Percentiles rank a stretch among this genome's conserved stretches.
These are phyloP conservation scores for Pythium brassicae DNA, from an alignment of 352 stramenopile species.

Conservation along the genomic window DNA sequence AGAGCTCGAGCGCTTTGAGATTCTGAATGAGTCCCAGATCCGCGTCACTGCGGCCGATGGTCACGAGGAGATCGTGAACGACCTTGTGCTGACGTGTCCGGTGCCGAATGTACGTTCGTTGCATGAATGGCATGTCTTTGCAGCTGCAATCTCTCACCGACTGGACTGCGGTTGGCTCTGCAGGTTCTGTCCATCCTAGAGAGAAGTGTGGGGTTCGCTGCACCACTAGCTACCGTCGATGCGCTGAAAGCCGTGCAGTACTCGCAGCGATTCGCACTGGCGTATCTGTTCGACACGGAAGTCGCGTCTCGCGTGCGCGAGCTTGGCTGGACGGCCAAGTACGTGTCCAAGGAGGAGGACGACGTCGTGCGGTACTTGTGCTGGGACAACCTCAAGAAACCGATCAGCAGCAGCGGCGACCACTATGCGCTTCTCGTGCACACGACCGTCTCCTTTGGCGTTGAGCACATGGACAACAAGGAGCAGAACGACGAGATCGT, in stretches of 20 bases:
- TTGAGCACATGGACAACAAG: conserved; percentile 53
- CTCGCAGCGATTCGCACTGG: conserved; percentile 66
- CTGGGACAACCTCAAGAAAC: conserved; percentile 74
- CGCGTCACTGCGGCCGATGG: conserved; percentile 37
- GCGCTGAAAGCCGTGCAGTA: conserved; percentile 50
- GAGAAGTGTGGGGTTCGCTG: conserved; percentile 36
- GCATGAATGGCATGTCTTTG: not conserved
- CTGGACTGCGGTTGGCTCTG: not conserved
- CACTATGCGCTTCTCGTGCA: conserved; percentile 49
- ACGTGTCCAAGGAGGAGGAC: conserved; percentile 45
- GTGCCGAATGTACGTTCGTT: conserved; percentile 35
- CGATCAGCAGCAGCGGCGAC: conserved; percentile 2
- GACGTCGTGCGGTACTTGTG: conserved; percentile 71
- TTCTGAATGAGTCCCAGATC: conserved; percentile 44
- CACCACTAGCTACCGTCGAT: conserved; percentile 18
- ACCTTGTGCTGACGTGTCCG: conserved; percentile 67
- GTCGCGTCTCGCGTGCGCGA: conserved; percentile 29
- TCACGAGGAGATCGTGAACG: conserved; percentile 47
- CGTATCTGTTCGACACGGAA: conserved; percentile 53
- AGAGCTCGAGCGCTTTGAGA: conserved; percentile 46
- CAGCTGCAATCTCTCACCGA: not conserved
- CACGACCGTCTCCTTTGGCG: conserved; percentile 57
- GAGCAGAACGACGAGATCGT: conserved; percentile 52
- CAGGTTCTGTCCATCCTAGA: conserved; percentile 47
- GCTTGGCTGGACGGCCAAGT: conserved; percentile 64